Base-by-base conservation (phyloP, 2,329 filamentous ascomycete genomes). In the Xylariales sp. region DNA sequence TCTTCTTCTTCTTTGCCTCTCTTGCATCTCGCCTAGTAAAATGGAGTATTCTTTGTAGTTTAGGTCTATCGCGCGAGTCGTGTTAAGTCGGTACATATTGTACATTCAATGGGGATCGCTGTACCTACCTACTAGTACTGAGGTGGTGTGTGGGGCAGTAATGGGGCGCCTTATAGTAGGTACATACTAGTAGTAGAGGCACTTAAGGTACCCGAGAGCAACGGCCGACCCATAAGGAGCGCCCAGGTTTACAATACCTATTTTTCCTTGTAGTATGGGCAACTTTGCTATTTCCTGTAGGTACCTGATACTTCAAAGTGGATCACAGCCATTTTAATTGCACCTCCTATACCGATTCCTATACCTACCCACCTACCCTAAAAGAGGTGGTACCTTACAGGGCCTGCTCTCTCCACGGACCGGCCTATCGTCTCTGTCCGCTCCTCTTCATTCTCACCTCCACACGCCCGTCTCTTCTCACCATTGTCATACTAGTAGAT, bases 241-340 rank as follows among this genome's bases (percentile, higher is more conserved):
- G 16, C 2, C 46, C 55, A 58, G n/a, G 32, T 53, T 18, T 16
- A 62, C 0, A 41, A 12, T 63, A 67, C 65, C 30, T 45, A 7
- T 4, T 7, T 7, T 10, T 34, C 8, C 5, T 28, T 10, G 61
- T 34, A 7, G 6, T 10, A 5, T 10, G n/a, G 28, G 14, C 18
- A 14, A 9, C 16, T 12, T 23, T 12, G 18, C 9, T 0, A 16
- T 34, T 3, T 3, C 0, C 8, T 3, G 1, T 8, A 18, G 2
- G 65, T 68, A 64, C 4, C 36, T 1, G 16, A 52, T 68, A 68
- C 61, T 32, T 56, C 4, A 14, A 32, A 18, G 23, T 30, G 41
- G 45, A 23, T 34, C 36, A 49, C 23, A 45, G 28, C 4, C 56
- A 58, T 57, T 68, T 65, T 68, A 62, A 68, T 68, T 68, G 57